These are phyloP conservation scores for Saussurea involucrata DNA, from an alignment of 129 eudicot species.

Conservation along the genomic window DNA sequence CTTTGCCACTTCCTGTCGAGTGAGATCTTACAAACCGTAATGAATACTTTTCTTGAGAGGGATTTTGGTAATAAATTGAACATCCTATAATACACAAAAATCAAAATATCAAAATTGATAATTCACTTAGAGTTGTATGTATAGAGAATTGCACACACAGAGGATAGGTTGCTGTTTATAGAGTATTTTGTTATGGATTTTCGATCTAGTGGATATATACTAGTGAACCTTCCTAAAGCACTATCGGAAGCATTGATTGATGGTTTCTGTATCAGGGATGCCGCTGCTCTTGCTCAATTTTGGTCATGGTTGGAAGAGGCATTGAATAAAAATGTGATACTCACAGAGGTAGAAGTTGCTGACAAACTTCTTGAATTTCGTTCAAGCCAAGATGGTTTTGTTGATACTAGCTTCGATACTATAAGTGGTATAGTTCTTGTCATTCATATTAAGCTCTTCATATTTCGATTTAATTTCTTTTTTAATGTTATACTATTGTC, in stretches of 20 bases:
- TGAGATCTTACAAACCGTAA: neutral
- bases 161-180: neutral
- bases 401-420: constrained; percentile 93
- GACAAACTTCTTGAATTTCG: constrained; percentile 94
- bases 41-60: neutral
- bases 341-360: constrained; percentile 89
- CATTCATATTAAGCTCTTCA: neutral
- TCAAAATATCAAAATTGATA: neutral
- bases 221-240: neutral
- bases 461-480: neutral
- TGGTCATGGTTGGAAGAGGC: constrained; percentile 95
- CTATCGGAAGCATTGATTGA: neutral
- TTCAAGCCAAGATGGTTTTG: constrained; percentile 74
- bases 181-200: neutral
- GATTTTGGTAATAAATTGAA: neutral
- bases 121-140: neutral
- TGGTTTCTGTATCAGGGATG: constrained; percentile 64
- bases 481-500: neutral
- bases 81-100: neutral
- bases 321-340: constrained; percentile 40
- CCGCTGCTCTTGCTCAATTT: constrained; percentile 86
- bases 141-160: neutral
- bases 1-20: neutral
- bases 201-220: neutral
- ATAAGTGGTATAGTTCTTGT: constrained; percentile 64